Base-by-base conservation (phyloP, 2,329 filamentous ascomycete species). In the Aureobasidium sp. region DNA sequence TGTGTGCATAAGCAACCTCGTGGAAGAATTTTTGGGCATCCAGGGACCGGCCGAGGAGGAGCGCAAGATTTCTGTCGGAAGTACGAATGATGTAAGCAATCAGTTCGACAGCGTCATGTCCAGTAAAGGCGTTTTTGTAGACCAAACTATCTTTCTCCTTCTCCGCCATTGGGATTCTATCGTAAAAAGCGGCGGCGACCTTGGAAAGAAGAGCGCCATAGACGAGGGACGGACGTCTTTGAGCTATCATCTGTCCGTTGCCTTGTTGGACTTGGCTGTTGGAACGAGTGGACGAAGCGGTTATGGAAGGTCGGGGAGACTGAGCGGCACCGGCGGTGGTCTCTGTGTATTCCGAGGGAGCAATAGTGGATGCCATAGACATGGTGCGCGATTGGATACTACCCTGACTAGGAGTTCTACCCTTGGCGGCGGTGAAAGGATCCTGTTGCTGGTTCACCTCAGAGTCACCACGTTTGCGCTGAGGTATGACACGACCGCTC, bases 1-100 rank as follows among this genome's bases (percentile, higher is more conserved):
- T 85, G 75, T 99, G 94, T 69, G 97, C 93, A 75, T 99, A 99
- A 0, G 93, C 97, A 55, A 97, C 94, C 80, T 99, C 94, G 77
- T 99, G 94, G 73, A 99, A 99, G 78, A 96, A 97, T 73, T 97
- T 97, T 72, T 99, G 94, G 29, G 94, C 94, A 76, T 99, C 94
- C 64, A 99, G 79, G 45, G 94, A 91, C 71, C 94, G 85, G 65
- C 94, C 94, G 16, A 99, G 80, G 10, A 99, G 83, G 52, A 99
- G 79, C 10, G 94, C 94, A 64, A 99, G 79, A 72, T 99, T 99
- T 63, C 94, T 86, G 75, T 99, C 94, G 0, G 91, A 96, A 1
- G 94, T 99, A 71, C 95, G 89, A 74, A 99, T 97, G 67, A 99
- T 97, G 71, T 95, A 96, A 1, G 90, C 90, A 66, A 99, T 88